Conservation (phyloP, 768 basidiomycete species). For the Phanerochaete carnosa region DNA sequence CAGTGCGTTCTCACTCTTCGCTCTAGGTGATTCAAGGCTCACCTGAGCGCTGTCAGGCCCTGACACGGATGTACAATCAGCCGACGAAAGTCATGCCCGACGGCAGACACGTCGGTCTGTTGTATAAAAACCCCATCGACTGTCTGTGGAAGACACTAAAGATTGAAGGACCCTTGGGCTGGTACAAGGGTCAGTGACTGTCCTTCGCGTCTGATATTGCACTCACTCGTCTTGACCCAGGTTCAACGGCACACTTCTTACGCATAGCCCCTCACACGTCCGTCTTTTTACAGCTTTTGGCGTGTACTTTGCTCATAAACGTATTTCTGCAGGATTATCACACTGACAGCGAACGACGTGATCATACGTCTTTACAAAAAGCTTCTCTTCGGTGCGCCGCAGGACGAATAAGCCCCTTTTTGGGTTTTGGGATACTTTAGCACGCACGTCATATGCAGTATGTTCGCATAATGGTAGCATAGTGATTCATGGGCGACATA, state of each 20-base stretch:
- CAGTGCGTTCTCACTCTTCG: slow-evolving; percentile 42
- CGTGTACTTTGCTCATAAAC: neutral
- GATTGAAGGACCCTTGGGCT: slow-evolving; percentile 86
- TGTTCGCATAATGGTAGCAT: neutral
- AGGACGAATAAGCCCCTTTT: slow-evolving; percentile 5
- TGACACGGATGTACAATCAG: slow-evolving; percentile 97
- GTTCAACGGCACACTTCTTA: slow-evolving; percentile 91
- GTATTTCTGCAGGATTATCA: slow-evolving; percentile 63
- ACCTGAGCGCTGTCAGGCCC: slow-evolving; percentile 42
- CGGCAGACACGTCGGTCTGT: slow-evolving; percentile 66
- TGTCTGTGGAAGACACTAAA: slow-evolving; percentile 96
- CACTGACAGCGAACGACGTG: slow-evolving; percentile 84
- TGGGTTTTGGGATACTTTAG: neutral
- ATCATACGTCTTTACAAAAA: slow-evolving; percentile 67
- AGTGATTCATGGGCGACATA: neutral
- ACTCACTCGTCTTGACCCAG: slow-evolving; percentile 31
- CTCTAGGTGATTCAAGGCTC: neutral
- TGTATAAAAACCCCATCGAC: slow-evolving; percentile 92
- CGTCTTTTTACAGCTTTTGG: slow-evolving; percentile 6
- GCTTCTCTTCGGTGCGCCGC: slow-evolving; percentile 11
- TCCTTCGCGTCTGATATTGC: neutral
- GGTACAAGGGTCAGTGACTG: slow-evolving; percentile 78
- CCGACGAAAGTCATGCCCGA: slow-evolving; percentile 69
- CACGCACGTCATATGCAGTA: neutral
- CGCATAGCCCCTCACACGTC: slow-evolving; percentile 92